Percentiles rank a stretch among this genome's conserved stretches.
Conservation (phyloP, 805 yeast species). For the Pichia gijzeniarum region DNA sequence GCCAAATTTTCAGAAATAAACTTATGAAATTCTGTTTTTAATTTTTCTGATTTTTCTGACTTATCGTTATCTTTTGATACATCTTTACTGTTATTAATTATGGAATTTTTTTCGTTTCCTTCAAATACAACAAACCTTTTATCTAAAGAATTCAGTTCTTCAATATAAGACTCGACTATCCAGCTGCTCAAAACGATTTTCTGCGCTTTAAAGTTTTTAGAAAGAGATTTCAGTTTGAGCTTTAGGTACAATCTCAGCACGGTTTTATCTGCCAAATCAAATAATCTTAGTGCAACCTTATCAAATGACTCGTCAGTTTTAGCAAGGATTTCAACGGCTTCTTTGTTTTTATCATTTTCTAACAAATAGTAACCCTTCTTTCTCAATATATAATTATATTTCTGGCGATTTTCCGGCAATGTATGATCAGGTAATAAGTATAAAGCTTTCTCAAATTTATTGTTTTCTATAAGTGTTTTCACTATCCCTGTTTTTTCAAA, state of each 20-base stretch:
- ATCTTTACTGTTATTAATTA: not conserved
- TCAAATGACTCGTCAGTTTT: conserved; percentile 62
- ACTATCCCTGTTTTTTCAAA: conserved; percentile 73
- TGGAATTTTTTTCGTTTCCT: not conserved
- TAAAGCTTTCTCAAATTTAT: conserved; percentile 62
- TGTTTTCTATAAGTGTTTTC: conserved; percentile 49
- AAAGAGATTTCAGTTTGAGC: conserved; percentile 34
- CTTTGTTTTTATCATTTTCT: conserved; percentile 20
- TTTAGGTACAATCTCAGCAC: conserved; percentile 43
- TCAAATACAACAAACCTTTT: conserved; percentile 15
- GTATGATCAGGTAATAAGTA: conserved; percentile 17
- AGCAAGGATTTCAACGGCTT: conserved; percentile 55
- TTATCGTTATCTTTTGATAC: not conserved
- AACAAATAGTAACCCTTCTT: conserved; percentile 50
- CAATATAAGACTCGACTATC: conserved; percentile 55
- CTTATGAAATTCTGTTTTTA: conserved; percentile 32
- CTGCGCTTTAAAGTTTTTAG: conserved; percentile 34
- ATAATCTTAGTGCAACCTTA: conserved; percentile 50
- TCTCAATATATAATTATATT: conserved; percentile 43
- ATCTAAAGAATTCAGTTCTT: conserved; percentile 39
- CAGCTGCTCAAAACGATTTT: conserved; percentile 52
- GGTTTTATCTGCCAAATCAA: conserved; percentile 36
- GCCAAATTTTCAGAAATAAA: conserved; percentile 47
- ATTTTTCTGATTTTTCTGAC: not conserved
- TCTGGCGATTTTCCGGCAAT: conserved; percentile 27